Percentiles rank a stretch among this genome's conserved stretches.
Conservation (phyloP, 139 green algal species). For the Chlamydomonas sp. region DNA sequence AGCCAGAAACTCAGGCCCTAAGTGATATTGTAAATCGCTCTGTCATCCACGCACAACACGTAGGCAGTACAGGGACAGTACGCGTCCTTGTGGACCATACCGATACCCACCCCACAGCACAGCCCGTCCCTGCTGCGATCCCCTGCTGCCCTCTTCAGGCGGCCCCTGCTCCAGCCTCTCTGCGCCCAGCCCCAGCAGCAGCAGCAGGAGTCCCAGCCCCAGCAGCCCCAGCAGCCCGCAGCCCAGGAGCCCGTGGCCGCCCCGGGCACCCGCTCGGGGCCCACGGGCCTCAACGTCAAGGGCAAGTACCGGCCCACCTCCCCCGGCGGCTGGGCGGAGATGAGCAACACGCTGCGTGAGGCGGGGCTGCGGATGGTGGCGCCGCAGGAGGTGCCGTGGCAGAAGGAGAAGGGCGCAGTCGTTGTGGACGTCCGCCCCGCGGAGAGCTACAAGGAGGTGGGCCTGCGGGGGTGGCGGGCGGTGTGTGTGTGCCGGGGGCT, state of each 20-base stretch:
- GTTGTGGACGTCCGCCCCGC: constrained; percentile 66
- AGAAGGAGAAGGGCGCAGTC: constrained; percentile 33
- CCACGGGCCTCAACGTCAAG: constrained; percentile 34
- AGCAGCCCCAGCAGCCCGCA: not conserved
- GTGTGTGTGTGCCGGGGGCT: not conserved
- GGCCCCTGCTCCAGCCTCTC: not conserved
- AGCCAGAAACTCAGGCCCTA: no score
- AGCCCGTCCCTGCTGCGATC: no score
- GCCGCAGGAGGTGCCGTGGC: constrained; percentile 61
- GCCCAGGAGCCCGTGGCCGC: no score
- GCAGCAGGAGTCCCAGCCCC: not conserved
- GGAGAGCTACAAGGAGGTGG: constrained; percentile 42
- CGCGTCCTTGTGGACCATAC: no score
- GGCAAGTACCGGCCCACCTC: constrained; percentile 42
- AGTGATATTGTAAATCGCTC: no score
- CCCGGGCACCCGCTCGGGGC: constrained; percentile 8
- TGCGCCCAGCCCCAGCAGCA: not conserved
- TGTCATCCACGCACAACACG: no score
- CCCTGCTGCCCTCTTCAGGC: no score
- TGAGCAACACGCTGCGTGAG: constrained; percentile 36
- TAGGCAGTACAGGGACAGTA: no score
- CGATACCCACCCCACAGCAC: no score
- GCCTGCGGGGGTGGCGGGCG: not conserved
- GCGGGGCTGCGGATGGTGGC: constrained; percentile 56
- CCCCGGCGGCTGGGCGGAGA: constrained; percentile 52